Percentiles rank a stretch among this genome's conserved stretches.
Evolutionary conservation across 441 rosid genomes (phyloP).

Genomic region (Macaranga tanarius): DNA sequence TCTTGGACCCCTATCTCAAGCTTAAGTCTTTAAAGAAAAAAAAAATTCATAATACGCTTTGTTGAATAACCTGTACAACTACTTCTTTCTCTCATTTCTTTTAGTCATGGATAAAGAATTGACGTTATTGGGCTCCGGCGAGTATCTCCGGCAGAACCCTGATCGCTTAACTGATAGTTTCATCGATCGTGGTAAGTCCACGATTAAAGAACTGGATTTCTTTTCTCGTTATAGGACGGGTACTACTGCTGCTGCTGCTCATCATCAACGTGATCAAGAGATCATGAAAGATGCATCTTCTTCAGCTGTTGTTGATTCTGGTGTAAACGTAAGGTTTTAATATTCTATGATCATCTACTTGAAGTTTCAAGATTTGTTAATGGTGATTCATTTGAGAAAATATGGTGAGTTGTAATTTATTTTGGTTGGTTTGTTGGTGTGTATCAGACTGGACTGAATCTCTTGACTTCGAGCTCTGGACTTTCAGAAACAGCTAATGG

Average conservation of each 20-base stretch:
- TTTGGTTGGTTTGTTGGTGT: not conserved
- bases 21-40: not conserved
- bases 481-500: conserved; percentile 27
- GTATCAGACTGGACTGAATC: conserved; percentile 54
- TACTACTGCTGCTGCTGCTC: not conserved
- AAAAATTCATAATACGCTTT: not conserved
- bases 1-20: conserved; percentile 19
- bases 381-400: not conserved
- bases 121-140: conserved; percentile 50
- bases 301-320: conserved; percentile 32
- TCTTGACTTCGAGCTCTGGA: conserved; percentile 43
- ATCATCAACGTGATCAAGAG: conserved; percentile 25
- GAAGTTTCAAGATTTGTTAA: not conserved
- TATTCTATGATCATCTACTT: not conserved
- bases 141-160: conserved; percentile 34
- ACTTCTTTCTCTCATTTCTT: conserved; percentile 1
- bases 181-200: conserved; percentile 26
- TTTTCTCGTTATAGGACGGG: conserved; percentile 37
- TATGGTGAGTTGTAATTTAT: not conserved
- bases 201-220: conserved; percentile 75
- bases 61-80: conserved; percentile 6
- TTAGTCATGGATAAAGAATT: conserved; percentile 61
- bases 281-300: conserved; percentile 27
- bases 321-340: conserved; percentile 51
- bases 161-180: conserved; percentile 14